Evolutionary conservation across 441 rosid species (phyloP).

Genomic region (Eruca vesicaria): DNA sequence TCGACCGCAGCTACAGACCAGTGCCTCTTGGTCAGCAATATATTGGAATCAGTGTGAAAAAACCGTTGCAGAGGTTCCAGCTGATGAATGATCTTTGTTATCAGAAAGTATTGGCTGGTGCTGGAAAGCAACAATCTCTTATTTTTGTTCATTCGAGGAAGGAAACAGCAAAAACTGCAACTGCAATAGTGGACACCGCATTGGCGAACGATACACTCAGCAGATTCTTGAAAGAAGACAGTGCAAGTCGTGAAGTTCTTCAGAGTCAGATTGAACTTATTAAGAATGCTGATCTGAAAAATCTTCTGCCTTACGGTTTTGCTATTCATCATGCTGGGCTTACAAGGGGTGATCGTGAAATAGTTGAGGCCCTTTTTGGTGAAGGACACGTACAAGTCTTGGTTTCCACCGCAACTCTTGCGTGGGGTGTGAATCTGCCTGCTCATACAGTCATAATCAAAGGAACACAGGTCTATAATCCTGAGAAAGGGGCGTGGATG

Average conservation of each 20-base stretch:
- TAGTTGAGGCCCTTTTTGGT: conserved; percentile 77
- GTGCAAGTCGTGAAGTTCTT: conserved; percentile 69
- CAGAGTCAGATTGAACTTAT: conserved; percentile 63
- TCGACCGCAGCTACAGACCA: conserved; percentile 86
- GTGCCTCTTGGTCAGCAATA: conserved; percentile 84
- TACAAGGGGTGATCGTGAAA: conserved; percentile 70
- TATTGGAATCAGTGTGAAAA: conserved; percentile 71
- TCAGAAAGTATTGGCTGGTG: conserved; percentile 73
- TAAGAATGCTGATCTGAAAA: conserved; percentile 78
- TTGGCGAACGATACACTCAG: conserved; percentile 76
- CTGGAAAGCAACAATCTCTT: conserved; percentile 90
- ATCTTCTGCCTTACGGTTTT: conserved; percentile 81
- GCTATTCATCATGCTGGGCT: conserved; percentile 90
- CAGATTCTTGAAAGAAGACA: conserved; percentile 76
- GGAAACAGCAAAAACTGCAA: conserved; percentile 85
- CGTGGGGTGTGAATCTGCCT: conserved; percentile 94
- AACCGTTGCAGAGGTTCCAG: conserved; percentile 88
- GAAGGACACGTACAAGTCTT: conserved; percentile 69
- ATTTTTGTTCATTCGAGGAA: conserved; percentile 90
- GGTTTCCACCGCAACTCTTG: conserved; percentile 90
- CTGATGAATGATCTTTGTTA: conserved; percentile 92
- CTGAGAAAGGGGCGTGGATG: conserved; percentile 93
- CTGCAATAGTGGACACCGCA: conserved; percentile 74
- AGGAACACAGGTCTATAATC: conserved; percentile 84
- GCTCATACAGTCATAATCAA: conserved; percentile 85